Conservation (phyloP, 306 rosid genomes). For the Dicorynia guianensis region DNA sequence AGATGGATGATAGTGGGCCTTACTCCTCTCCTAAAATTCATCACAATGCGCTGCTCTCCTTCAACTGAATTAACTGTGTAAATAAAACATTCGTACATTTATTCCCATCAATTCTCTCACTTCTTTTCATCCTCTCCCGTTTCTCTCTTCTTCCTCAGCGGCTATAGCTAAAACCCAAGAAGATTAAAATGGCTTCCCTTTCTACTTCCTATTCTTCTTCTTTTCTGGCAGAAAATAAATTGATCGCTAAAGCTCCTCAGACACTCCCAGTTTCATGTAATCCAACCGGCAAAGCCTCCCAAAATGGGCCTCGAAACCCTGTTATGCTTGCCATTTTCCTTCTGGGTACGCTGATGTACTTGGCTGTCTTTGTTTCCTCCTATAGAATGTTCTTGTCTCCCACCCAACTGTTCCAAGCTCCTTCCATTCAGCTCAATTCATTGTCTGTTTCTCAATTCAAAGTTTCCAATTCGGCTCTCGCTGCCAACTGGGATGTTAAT, state of each 20-base stretch:
- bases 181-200: no score
- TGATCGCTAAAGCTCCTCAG: no score
- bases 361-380: not conserved
- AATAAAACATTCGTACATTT: no score
- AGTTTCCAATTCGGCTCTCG: no score
- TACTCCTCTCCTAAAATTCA: not conserved
- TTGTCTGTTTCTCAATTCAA: conserved; percentile 32
- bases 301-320: not conserved
- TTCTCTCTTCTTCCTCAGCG: not conserved
- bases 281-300: not conserved
- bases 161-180: no score
- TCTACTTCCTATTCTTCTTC: no score
- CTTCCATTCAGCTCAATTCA: conserved; percentile 34
- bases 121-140: no score
- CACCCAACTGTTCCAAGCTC: not conserved
- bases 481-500: conserved; percentile 37
- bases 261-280: not conserved
- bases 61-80: no score
- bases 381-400: not conserved
- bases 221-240: no score
- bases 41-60: no score
- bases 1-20: not conserved
- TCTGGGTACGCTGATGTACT: not conserved
- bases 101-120: no score
- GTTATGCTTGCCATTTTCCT: not conserved